Base-by-base conservation (phyloP, 352 stramenopile genomes). In the Phytophthora crassamura region DNA sequence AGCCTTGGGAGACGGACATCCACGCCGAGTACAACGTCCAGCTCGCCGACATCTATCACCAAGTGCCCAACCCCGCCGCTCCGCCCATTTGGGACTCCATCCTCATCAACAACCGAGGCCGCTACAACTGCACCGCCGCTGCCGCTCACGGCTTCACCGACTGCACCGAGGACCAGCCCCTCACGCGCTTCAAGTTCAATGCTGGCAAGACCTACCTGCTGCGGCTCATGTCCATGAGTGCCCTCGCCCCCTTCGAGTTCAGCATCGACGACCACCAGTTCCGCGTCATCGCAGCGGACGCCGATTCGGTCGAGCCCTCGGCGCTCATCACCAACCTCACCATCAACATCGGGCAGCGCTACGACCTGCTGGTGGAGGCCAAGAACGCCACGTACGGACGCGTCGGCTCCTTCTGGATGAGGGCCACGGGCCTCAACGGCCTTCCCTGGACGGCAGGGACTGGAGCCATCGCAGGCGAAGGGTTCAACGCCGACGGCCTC, bases 221-320 rank as follows among this genome's bases (percentile, higher is more conserved):
- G 2, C 43, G 71, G 2, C 5, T 76, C n/a, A 79, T 79, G 32
- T 50, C 41, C 45, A 65, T 53, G 28, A 56, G 34, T 18, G 67
- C 63, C 1, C 49, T 76, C 12, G 71, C 67, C 1, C 55, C 60
- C 5, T 78, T 76, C 43, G 47, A 67, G 16, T 58, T 76, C 22
- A 76, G 67, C 47, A 73, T 79, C 36, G 71, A 79, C 25, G 60
- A 34, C 5, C 71, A 79, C 49, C 35, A 59, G 28, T 60, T 79
- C 25, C 59, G 40, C 3, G 56, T 79, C 25, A 60, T 78, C 5
- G 68, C 56, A 16, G 64, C 52, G 6, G 67, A 79, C 22, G 41
- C 42, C 0, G 59, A 74, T 34, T 46, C 53, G 2, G 22, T 79
- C 6, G 7, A 70, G 10, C 71, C 67, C 0, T 50, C 57, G 3